Conservation (phyloP, 2,329 filamentous ascomycete genomes). For the Blastomyces gilchristii region DNA sequence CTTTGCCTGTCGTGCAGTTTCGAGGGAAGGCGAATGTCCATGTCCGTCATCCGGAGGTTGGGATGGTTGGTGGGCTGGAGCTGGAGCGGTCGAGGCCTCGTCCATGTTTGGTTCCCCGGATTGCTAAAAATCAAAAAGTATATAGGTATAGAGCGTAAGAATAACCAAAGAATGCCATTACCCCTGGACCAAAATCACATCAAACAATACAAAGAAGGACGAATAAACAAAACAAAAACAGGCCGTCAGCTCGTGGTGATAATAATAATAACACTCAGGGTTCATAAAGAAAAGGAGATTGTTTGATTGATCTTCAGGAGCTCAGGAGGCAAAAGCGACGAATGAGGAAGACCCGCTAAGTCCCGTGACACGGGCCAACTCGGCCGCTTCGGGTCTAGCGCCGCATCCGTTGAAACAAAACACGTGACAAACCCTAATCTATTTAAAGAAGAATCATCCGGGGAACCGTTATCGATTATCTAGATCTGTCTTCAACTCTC, state of each 20-base stretch:
- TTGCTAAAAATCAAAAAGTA: neutral
- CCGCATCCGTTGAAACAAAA: neutral
- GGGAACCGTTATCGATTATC: no score
- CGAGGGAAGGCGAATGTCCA: conserved; percentile 1
- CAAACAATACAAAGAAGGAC: conserved; percentile 10
- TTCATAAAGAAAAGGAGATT: neutral
- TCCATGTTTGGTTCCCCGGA: conserved; percentile 1
- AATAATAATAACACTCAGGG: neutral
- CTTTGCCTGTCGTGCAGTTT: conserved; percentile 12
- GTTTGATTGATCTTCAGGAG: neutral
- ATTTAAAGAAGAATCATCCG: no score
- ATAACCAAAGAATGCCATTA: conserved; percentile 1
- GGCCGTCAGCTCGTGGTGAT: no score
- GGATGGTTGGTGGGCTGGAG: no score
- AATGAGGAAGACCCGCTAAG: neutral
- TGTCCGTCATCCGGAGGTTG: no score
- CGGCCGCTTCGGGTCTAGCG: conserved; percentile 1
- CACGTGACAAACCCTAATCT: neutral
- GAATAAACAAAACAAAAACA: conserved; percentile 4
- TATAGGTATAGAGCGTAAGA: neutral
- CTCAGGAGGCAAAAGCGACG: conserved; percentile 1
- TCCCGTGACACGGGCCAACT: neutral
- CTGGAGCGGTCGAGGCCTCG: neutral
- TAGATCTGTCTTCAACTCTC: no score
- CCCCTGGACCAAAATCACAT: conserved; percentile 11